Conservation (phyloP, 495 filamentous ascomycete genomes). For the Penicillium odoratum region DNA sequence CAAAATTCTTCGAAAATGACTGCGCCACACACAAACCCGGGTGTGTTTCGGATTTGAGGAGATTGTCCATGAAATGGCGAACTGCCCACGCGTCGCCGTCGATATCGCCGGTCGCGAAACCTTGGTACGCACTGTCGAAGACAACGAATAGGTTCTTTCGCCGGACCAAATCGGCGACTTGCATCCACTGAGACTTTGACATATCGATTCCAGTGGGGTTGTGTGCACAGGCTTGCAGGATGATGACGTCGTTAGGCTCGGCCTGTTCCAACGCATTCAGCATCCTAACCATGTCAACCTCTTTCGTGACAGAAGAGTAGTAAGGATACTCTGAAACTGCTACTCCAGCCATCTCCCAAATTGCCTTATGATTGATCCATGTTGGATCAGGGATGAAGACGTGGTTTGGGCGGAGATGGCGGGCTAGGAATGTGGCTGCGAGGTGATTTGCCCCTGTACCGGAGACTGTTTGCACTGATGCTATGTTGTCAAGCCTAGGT, state of each 20-base stretch:
- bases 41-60: no score
- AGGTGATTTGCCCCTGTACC: constrained; percentile 80
- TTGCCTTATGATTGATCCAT: constrained; percentile 27
- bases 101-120: constrained; percentile 41
- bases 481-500: no score
- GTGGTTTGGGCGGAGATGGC: constrained; percentile 6
- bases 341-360: constrained; percentile 19
- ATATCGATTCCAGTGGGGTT: constrained; percentile 46
- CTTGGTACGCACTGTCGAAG: constrained; percentile 48
- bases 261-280: constrained; percentile 21
- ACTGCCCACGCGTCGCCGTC: constrained; percentile 43
- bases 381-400: constrained; percentile 27
- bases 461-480: constrained; percentile 64
- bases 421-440: constrained; percentile 70
- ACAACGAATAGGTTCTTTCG: constrained; percentile 35
- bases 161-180: constrained; percentile 26
- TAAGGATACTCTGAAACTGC: constrained; percentile 26
- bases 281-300: constrained; percentile 11
- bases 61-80: constrained; percentile 4
- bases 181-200: constrained; percentile 34
- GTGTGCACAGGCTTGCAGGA: constrained; percentile 47
- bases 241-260: constrained; percentile 27
- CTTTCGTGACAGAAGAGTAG: constrained; percentile 1
- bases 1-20: constrained; percentile 48
- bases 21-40: constrained; percentile 25